Conservation (phyloP, 1,139 yeast genomes). For the Yamadazyma oceani region DNA sequence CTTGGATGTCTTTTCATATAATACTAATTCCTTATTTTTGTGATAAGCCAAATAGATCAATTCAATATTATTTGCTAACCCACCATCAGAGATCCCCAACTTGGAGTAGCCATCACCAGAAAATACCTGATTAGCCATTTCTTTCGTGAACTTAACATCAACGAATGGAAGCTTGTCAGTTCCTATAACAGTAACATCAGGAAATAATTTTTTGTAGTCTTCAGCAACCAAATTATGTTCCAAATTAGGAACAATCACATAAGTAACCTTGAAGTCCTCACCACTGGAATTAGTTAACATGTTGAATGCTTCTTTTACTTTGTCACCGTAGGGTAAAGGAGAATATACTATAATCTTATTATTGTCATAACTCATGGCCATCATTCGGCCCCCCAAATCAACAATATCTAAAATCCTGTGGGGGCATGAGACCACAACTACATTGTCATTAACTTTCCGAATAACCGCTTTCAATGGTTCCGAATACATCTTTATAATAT, state of each 20-base stretch:
- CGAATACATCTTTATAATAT: too few relatives aligned
- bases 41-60: constrained; percentile 49
- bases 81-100: constrained; percentile 19
- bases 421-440: constrained; percentile 49
- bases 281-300: constrained; percentile 24
- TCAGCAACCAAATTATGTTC: constrained; percentile 55
- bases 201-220: constrained; percentile 48
- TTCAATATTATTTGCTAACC: constrained; percentile 34
- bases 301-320: constrained; percentile 36
- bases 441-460: constrained; percentile 43
- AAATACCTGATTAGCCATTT: constrained; percentile 6
- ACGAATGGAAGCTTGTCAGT: constrained; percentile 26
- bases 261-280: constrained; percentile 31
- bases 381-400: constrained; percentile 62
- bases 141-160: constrained; percentile 7
- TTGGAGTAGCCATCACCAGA: constrained; percentile 6
- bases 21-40: constrained; percentile 47
- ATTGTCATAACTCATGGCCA: constrained; percentile 37
- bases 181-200: constrained; percentile 50
- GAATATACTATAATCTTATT: constrained; percentile 51
- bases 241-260: constrained; percentile 50
- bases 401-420: constrained; percentile 40
- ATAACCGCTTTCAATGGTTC: constrained; percentile 33
- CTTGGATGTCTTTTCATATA: constrained; percentile 39
- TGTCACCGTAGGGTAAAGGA: constrained; percentile 57